Evolutionary conservation across 2,329 filamentous ascomycete genomes (phyloP).

Genomic region (Blastomyces gilchristii): DNA sequence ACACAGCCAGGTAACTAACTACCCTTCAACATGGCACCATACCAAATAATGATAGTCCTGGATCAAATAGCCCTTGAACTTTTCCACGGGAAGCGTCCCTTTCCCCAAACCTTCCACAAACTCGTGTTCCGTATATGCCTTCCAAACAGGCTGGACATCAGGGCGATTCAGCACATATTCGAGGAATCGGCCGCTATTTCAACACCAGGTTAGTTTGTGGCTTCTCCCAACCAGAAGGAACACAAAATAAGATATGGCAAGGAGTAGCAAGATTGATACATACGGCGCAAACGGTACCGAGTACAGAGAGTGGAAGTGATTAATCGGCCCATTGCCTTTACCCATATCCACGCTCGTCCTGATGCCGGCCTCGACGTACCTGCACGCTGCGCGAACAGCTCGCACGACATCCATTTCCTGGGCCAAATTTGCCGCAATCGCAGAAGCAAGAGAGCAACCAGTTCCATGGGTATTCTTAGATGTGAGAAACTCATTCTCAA

Average conservation of each 20-base stretch:
- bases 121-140: conserved; percentile 64
- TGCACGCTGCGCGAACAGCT: conserved; percentile 47
- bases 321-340: conserved; percentile 53
- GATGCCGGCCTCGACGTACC: conserved; percentile 54
- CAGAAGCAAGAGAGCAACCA: conserved; percentile 81
- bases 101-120: conserved; percentile 70
- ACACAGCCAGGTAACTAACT: background rate
- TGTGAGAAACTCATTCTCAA: conserved; percentile 60
- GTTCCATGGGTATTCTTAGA: conserved; percentile 87
- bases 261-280: conserved; percentile 16
- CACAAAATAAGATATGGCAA: background rate
- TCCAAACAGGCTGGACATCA: conserved; percentile 66
- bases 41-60: conserved; percentile 90
- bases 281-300: conserved; percentile 49
- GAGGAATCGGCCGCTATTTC: conserved; percentile 61
- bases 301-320: conserved; percentile 56
- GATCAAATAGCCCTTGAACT: conserved; percentile 79
- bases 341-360: conserved; percentile 47
- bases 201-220: background rate
- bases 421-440: conserved; percentile 54
- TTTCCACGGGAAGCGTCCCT: conserved; percentile 61
- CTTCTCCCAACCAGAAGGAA: background rate
- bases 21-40: conserved; percentile 16
- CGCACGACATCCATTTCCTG: conserved; percentile 38
- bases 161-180: conserved; percentile 69